Conservation (phyloP, 1,284 basidiomycete genomes). For the Phenoliferia sp. region DNA sequence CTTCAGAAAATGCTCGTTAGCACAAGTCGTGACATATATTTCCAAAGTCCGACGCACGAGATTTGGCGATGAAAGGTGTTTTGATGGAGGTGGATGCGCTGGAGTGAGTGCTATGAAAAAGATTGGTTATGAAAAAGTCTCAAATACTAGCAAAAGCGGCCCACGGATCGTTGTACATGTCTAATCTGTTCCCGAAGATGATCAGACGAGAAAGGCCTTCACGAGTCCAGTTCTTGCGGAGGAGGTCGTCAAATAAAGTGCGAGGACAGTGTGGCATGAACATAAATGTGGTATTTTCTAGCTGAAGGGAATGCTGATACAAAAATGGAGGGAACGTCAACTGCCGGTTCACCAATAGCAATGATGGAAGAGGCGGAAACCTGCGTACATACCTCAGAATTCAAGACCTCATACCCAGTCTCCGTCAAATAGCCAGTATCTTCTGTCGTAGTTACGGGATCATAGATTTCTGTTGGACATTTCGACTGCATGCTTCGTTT, state of each 20-base stretch:
- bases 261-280: slow-evolving; percentile 38
- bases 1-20: background rate
- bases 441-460: slow-evolving; percentile 23
- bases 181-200: slow-evolving; percentile 32
- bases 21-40: too few relatives aligned
- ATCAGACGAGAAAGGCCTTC: slow-evolving; percentile 11
- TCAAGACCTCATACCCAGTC: background rate
- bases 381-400: background rate
- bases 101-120: slow-evolving; percentile 6
- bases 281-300: slow-evolving; percentile 25
- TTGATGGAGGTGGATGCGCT: slow-evolving; percentile 4
- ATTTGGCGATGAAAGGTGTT: slow-evolving; percentile 9
- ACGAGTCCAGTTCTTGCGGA: slow-evolving; percentile 21
- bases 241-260: slow-evolving; percentile 29
- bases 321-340: background rate
- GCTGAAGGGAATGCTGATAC: slow-evolving; percentile 22
- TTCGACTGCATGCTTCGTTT: background rate
- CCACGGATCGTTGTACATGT: slow-evolving; percentile 33
- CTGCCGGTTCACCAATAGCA: too few relatives aligned
- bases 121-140: background rate
- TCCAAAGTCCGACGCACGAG: slow-evolving; percentile 4
- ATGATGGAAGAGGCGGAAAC: too few relatives aligned
- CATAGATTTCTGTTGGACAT: slow-evolving; percentile 11
- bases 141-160: background rate
- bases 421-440: slow-evolving; percentile 11